These are phyloP conservation scores for Cajanus cajan DNA, from an alignment of 306 rosid species.

Conservation along the genomic window DNA sequence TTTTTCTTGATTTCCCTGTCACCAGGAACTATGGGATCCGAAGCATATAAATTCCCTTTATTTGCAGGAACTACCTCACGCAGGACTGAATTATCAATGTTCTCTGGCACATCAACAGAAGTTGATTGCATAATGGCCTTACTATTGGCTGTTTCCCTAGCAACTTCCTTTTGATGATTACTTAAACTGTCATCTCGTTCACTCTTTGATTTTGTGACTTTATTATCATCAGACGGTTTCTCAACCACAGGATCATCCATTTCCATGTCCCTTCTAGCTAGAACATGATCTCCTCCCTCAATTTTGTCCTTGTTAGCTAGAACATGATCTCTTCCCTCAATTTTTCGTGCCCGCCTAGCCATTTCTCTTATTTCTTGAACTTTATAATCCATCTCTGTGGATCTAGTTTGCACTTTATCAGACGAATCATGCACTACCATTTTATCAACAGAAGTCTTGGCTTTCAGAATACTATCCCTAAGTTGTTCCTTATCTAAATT, in stretches of 20 bases:
- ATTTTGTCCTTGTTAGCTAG: constrained; percentile 31
- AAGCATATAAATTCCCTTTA: constrained; percentile 31
- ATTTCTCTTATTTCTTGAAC: constrained; percentile 67
- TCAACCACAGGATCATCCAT: constrained; percentile 29
- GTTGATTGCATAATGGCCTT: constrained; percentile 12
- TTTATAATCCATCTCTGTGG: constrained; percentile 43
- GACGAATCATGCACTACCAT: constrained; percentile 34
- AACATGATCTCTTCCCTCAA: constrained; percentile 46
- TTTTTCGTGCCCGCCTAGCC: constrained; percentile 54
- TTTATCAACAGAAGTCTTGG: constrained; percentile 44
- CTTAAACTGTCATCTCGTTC: constrained; percentile 30
- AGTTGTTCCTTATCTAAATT: constrained; percentile 69
- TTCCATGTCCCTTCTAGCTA: constrained; percentile 20
- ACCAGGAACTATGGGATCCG: constrained; percentile 37
- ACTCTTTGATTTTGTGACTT: constrained; percentile 12
- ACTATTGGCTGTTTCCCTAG: constrained; percentile 23
- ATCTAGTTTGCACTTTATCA: constrained; percentile 16
- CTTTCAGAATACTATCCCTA: constrained; percentile 51
- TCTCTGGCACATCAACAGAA: constrained; percentile 24
- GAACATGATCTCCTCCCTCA: constrained; percentile 44
- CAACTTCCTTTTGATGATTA: constrained; percentile 34
- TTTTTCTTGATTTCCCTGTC: constrained; percentile 25
- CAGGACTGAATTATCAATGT: constrained; percentile 28
- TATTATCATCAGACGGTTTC: constrained; percentile 35
- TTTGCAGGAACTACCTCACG: constrained; percentile 29